Conservation (phyloP, 176 grass and related monocot species). For the Lolium multiflorum region DNA sequence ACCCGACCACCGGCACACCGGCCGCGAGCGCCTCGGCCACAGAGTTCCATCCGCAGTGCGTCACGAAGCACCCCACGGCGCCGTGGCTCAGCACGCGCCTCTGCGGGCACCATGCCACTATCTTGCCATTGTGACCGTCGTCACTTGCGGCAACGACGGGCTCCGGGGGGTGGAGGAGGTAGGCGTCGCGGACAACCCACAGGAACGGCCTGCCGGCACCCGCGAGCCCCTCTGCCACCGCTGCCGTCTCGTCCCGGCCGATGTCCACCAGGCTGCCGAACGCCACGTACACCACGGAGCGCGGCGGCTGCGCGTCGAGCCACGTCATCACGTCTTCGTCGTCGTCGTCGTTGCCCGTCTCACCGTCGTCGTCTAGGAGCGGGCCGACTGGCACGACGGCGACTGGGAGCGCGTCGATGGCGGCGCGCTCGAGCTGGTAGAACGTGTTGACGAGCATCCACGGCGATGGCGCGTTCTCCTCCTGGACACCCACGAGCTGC, state of each 20-base stretch:
- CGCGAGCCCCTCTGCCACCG: conserved; percentile 45
- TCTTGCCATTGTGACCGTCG: not conserved
- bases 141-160: not conserved
- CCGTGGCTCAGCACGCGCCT: conserved; percentile 51
- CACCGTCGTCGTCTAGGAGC: conserved; percentile 29
- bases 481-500: conserved; percentile 34
- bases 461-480: conserved; percentile 11
- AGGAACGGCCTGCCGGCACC: conserved; percentile 42
- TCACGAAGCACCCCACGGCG: conserved; percentile 63
- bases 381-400: conserved; percentile 49
- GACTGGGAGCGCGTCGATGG: conserved; percentile 14
- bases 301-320: conserved; percentile 41
- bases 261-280: conserved; percentile 64
- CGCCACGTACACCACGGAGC: conserved; percentile 62
- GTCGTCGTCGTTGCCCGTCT: not conserved
- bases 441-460: conserved; percentile 72
- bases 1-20: conserved; percentile 56
- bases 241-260: conserved; percentile 42
- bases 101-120: conserved; percentile 59
- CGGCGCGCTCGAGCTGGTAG: conserved; percentile 45
- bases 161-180: not conserved
- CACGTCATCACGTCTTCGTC: conserved; percentile 48
- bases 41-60: conserved; percentile 89
- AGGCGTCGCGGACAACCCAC: conserved; percentile 61
- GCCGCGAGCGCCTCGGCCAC: conserved; percentile 52